These are phyloP conservation scores for Marasmius sp. DNA, from an alignment of 1,284 basidiomycete species.

Conservation along the genomic window DNA sequence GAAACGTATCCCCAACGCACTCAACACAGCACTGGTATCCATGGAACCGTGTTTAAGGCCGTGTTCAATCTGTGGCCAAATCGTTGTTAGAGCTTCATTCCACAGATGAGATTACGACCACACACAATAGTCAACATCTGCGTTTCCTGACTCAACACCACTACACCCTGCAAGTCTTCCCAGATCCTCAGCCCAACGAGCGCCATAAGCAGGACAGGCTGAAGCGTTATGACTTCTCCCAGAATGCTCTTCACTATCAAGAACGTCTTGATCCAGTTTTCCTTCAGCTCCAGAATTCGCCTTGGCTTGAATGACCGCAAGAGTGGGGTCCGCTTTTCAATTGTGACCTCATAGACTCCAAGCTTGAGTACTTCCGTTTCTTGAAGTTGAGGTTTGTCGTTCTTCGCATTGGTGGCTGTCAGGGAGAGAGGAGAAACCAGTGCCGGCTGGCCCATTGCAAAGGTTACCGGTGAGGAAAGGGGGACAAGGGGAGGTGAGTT, in stretches of 20 bases:
- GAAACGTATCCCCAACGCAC: not conserved
- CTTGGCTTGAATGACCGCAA: not conserved
- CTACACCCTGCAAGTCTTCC: not conserved
- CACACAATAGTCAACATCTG: not conserved
- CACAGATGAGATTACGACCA: not conserved
- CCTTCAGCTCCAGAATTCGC: not conserved
- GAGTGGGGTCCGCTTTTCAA: not conserved
- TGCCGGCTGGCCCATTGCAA: too few species aligned
- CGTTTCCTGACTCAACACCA: not conserved
- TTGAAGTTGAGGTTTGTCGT: not conserved
- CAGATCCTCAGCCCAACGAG: not conserved
- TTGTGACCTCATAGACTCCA: not conserved
- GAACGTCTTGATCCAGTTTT: not conserved
- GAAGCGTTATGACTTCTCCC: not conserved
- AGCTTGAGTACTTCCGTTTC: not conserved
- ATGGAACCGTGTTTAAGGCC: not conserved
- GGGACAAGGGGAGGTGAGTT: too few species aligned
- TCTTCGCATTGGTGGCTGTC: too few species aligned
- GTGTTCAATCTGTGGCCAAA: not conserved
- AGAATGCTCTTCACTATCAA: not conserved
- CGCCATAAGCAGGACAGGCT: not conserved
- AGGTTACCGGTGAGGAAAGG: too few species aligned
- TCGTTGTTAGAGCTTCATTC: not conserved
- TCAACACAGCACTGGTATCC: not conserved
- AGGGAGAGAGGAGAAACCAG: too few species aligned